These are phyloP conservation scores for Sarocladiaceae sp. DNA, from an alignment of 2,329 filamentous ascomycete species.

Conservation along the genomic window DNA sequence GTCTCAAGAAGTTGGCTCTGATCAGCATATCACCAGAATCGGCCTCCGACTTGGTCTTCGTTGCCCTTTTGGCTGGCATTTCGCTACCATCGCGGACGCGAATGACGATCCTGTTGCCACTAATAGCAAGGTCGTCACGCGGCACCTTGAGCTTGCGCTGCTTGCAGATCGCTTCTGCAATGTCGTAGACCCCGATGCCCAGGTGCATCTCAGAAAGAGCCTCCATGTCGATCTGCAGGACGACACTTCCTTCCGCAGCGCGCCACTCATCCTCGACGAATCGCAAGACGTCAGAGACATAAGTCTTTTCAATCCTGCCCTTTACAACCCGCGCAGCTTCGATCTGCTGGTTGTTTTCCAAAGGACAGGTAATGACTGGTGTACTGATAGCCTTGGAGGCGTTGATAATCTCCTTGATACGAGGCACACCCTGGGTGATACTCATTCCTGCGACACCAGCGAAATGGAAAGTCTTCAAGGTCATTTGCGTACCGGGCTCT, in stretches of 20 bases:
- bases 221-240: conserved; percentile 73
- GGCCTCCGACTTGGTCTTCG: conserved; percentile 38
- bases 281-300: conserved; percentile 70
- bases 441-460: conserved; percentile 99
- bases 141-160: conserved; percentile 79
- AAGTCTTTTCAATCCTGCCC: conserved; percentile 91
- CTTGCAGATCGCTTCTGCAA: conserved; percentile 67
- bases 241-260: conserved; percentile 66
- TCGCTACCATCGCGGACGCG: conserved; percentile 55
- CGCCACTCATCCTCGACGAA: conserved; percentile 88
- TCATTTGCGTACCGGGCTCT: conserved; percentile 98
- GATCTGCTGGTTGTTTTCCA: conserved; percentile 69
- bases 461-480: conserved; percentile 98
- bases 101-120: conserved; percentile 62
- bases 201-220: conserved; percentile 76
- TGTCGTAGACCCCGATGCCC: conserved; percentile 67
- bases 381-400: conserved; percentile 91
- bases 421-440: conserved; percentile 97
- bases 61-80: conserved; percentile 38
- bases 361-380: conserved; percentile 81
- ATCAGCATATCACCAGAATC: conserved; percentile 52
- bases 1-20: conserved; percentile 78
- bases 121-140: conserved; percentile 56
- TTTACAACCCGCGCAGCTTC: conserved; percentile 86
- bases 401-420: conserved; percentile 99